Conservation (phyloP, 495 filamentous ascomycete species). For the Poronia punctata region DNA sequence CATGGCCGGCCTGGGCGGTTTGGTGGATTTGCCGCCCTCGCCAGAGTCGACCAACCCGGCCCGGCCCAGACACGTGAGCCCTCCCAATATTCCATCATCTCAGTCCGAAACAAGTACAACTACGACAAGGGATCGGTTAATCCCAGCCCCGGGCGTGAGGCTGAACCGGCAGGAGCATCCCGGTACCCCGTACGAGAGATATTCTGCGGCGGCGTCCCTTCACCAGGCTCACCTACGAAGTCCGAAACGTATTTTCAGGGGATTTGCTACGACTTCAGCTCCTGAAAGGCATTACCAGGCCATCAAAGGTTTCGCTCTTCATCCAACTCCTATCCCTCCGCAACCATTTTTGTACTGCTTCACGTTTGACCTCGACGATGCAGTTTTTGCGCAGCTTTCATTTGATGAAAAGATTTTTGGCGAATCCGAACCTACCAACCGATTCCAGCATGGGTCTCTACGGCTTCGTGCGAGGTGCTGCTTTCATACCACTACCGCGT, state of each 20-base stretch:
- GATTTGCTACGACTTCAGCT: conserved; percentile 3
- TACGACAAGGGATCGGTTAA: conserved; percentile 14
- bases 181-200: conserved; percentile 32
- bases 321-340: conserved; percentile 29
- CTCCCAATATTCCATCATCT: not conserved
- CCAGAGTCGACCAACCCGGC: not conserved
- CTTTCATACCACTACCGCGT: conserved; percentile 1
- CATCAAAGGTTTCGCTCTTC: conserved; percentile 34
- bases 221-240: conserved; percentile 54
- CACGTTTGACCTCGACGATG: conserved; percentile 26
- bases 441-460: conserved; percentile 32
- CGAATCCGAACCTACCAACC: conserved; percentile 19
- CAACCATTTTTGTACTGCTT: conserved; percentile 24
- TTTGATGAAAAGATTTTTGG: conserved; percentile 6
- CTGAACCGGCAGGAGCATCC: conserved; percentile 27
- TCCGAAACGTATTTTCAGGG: conserved; percentile 37
- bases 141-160: conserved; percentile 24
- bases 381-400: conserved; percentile 22
- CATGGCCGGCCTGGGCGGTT: too few relatives aligned
- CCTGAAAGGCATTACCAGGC: conserved; percentile 42
- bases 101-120: not conserved
- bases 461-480: conserved; percentile 36
- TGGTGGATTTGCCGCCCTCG: not conserved
- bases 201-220: conserved; percentile 41
- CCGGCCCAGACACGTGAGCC: not conserved